phyloP scores from a whole-genome alignment of 169 alveolate genomes.

The Cryptosporidium muris region DNA sequence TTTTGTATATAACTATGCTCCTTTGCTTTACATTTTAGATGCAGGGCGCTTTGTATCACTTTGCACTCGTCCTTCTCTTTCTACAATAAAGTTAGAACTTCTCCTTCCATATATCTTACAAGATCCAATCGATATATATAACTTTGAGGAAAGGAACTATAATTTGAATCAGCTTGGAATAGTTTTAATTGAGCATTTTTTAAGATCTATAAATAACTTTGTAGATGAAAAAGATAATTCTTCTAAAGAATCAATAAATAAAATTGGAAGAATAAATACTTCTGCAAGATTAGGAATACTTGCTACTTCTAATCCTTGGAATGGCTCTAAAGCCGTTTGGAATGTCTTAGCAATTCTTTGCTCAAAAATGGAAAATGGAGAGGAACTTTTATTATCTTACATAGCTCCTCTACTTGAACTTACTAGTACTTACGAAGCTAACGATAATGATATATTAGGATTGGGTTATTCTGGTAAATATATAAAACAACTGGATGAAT shows the following conservation, averaged over 20 bases:
- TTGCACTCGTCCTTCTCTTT: constrained; percentile 34
- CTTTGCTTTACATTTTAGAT: constrained; percentile 25
- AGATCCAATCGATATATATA: background rate
- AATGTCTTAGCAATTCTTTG: constrained; percentile 61
- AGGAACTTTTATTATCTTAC: constrained; percentile 42
- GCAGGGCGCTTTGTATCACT: constrained; percentile 34
- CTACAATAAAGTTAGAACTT: constrained; percentile 20
- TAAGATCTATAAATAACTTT: constrained; percentile 2
- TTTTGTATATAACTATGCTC: constrained; percentile 27
- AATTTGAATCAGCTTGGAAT: constrained; percentile 44
- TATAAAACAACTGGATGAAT: background rate
- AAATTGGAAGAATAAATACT: constrained; percentile 36
- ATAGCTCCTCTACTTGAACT: constrained; percentile 34
- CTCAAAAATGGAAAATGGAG: constrained; percentile 52
- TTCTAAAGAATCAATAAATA: too few relatives aligned
- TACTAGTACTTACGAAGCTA: background rate
- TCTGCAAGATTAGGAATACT: constrained; percentile 25
- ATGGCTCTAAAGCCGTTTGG: constrained; percentile 55
- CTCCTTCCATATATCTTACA: constrained; percentile 11
- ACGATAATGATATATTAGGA: background rate
- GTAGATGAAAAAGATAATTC: background rate
- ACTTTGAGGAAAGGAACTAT: background rate
- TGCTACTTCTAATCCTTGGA: constrained; percentile 51
- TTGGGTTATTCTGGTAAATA: background rate
- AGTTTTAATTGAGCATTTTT: constrained; percentile 22